Evolutionary conservation across 176 grass and related monocot species (phyloP).

Genomic region (Carex myosuroides): DNA sequence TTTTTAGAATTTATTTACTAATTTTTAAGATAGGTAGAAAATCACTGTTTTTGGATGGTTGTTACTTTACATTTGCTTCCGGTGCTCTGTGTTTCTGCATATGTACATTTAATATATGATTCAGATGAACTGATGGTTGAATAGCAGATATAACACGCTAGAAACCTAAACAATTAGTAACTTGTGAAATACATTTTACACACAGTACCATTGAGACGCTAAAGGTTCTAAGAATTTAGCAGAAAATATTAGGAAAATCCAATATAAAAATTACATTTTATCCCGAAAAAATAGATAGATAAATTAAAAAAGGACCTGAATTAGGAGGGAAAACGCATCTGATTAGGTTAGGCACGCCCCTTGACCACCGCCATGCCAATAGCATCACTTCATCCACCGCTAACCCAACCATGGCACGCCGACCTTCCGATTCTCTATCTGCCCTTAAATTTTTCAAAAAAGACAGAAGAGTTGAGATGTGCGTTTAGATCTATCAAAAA

Average conservation of each 20-base stretch:
- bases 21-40: no score
- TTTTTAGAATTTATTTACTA: no score
- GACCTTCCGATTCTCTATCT: no score
- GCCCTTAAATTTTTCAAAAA: no score
- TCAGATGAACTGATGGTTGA: neutral
- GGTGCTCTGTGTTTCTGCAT: neutral
- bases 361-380: neutral
- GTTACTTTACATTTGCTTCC: neutral
- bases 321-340: neutral
- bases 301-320: neutral
- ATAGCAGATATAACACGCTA: neutral
- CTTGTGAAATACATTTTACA: neutral
- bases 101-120: neutral
- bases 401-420: neutral
- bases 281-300: neutral
- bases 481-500: neutral
- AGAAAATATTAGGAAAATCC: neutral
- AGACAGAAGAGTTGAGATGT: neutral
- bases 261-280: neutral
- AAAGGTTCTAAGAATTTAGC: neutral
- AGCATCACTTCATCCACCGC: neutral
- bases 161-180: neutral
- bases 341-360: neutral
- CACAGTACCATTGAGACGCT: neutral
- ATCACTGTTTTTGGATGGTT: no score